These are phyloP conservation scores for Stagonosporopsis rhizophila DNA, from an alignment of 2,329 filamentous ascomycete genomes.

Conservation along the genomic window DNA sequence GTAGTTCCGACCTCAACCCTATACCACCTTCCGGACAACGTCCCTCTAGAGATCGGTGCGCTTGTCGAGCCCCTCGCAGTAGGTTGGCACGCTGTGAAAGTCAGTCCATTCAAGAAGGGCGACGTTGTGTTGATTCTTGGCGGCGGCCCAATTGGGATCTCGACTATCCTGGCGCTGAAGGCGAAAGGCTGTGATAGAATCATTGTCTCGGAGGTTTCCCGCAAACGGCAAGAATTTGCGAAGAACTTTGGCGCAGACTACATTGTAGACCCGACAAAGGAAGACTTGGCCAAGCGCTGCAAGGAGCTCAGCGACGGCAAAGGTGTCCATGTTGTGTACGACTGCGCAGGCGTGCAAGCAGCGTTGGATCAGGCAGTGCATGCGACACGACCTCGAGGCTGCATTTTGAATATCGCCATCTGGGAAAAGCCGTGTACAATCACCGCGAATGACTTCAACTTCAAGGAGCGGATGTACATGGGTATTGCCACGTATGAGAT, in stretches of 20 bases:
- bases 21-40: slow-evolving; percentile 59
- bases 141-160: slow-evolving; percentile 61
- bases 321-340: slow-evolving; percentile 60
- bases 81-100: slow-evolving; percentile 63
- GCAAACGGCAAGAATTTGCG: slow-evolving; percentile 57
- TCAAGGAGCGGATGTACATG: slow-evolving; percentile 61
- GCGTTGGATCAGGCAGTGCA: slow-evolving; percentile 59
- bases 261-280: slow-evolving; percentile 59
- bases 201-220: slow-evolving; percentile 61
- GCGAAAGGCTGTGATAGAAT: slow-evolving; percentile 51
- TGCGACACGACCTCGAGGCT: slow-evolving; percentile 58
- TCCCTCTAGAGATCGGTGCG: slow-evolving; percentile 60
- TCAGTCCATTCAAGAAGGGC: slow-evolving; percentile 57
- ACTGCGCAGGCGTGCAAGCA: slow-evolving; percentile 61
- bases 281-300: slow-evolving; percentile 56
- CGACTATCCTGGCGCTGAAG: slow-evolving; percentile 41
- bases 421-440: slow-evolving; percentile 62
- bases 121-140: slow-evolving; percentile 59
- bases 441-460: slow-evolving; percentile 59
- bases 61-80: slow-evolving; percentile 63
- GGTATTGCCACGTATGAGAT: slow-evolving; percentile 60
- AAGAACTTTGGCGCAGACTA: slow-evolving; percentile 60
- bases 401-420: slow-evolving; percentile 63
- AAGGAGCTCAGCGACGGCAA: slow-evolving; percentile 53
- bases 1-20: slow-evolving; percentile 57